A percentile compares a stretch with the other conserved stretches of the same genome.
Conservation (phyloP, 768 basidiomycete genomes). For the Butyriboletus loyo region DNA sequence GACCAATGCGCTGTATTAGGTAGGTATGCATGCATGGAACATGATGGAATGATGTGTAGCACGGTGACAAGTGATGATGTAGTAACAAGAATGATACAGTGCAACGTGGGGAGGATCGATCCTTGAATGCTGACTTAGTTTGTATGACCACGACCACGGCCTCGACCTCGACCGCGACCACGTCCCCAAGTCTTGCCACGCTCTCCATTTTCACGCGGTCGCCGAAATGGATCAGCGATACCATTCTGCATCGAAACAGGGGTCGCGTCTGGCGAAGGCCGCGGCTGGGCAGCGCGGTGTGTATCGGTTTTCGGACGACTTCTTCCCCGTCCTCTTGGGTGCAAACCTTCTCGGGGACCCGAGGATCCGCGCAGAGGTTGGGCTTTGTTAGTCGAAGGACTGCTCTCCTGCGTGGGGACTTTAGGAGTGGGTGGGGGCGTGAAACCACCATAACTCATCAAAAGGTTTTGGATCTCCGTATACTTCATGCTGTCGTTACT, state of each 20-base stretch:
- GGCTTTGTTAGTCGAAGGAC: slow-evolving; percentile 12
- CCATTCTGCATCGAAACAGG: slow-evolving; percentile 12
- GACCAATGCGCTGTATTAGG: slow-evolving; percentile 13
- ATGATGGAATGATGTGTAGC: slow-evolving; percentile 19
- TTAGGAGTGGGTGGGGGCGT: slow-evolving; percentile 41
- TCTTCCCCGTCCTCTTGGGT: slow-evolving; percentile 7
- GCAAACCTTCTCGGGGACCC: slow-evolving; percentile 3
- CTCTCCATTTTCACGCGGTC: slow-evolving; percentile 21
- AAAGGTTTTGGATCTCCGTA: slow-evolving; percentile 50
- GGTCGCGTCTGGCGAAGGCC: slow-evolving; percentile 1
- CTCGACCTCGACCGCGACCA: slow-evolving; percentile 39
- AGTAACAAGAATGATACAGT: slow-evolving; percentile 19
- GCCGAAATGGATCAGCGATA: slow-evolving; percentile 6
- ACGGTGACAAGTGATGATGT: slow-evolving; percentile 16
- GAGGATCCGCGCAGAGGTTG: slow-evolving; percentile 11
- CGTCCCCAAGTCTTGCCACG: slow-evolving; percentile 39
- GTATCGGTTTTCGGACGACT: slow-evolving; percentile 4
- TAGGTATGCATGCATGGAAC: slow-evolving; percentile 21
- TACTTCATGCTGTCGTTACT: slow-evolving; percentile 35
- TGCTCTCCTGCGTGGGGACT: slow-evolving; percentile 7
- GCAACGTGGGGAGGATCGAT: slow-evolving; percentile 17
- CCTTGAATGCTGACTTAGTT: slow-evolving; percentile 15
- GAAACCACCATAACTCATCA: slow-evolving; percentile 51
- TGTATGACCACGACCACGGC: slow-evolving; percentile 36
- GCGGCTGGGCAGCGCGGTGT: not conserved